Evolutionary conservation across 805 yeast species (phyloP).

Genomic region (Spathaspora passalidarum): DNA sequence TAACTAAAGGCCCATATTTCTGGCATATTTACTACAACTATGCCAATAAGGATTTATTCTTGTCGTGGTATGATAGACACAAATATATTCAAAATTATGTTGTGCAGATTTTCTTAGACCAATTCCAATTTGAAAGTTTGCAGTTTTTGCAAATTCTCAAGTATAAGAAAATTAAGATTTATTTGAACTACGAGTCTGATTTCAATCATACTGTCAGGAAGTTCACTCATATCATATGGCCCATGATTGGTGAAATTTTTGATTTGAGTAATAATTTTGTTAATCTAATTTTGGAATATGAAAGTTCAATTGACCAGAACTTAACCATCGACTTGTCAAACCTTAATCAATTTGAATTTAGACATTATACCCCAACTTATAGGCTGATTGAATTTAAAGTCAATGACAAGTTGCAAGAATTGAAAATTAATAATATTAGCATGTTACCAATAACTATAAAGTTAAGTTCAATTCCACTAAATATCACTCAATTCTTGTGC

Average conservation of each 20-base stretch:
- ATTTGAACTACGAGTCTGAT: conserved; percentile 3
- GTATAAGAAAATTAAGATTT: conserved; percentile 6
- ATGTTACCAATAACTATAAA: conserved; percentile 4
- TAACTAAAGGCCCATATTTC: conserved; percentile 5
- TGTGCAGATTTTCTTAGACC: conserved; percentile 5
- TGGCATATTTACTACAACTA: conserved; percentile 6
- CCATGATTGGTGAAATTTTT: conserved; percentile 3
- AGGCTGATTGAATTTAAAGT: conserved; percentile 2
- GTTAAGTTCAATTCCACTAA: neutral
- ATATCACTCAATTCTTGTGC: neutral
- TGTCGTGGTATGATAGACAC: conserved; percentile 5
- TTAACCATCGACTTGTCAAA: conserved; percentile 1
- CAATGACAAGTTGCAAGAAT: neutral
- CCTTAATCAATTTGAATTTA: conserved; percentile 4
- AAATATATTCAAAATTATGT: conserved; percentile 4
- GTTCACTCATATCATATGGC: conserved; percentile 7
- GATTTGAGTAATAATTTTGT: neutral
- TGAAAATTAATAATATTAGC: conserved; percentile 3
- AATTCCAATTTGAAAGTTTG: conserved; percentile 5
- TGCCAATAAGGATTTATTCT: neutral
- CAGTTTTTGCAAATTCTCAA: conserved; percentile 2
- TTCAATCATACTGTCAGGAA: conserved; percentile 5
- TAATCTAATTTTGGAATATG: conserved; percentile 4
- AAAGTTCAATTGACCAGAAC: conserved; percentile 4
- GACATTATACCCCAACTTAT: conserved; percentile 6